phyloP scores from a whole-genome alignment of 2,329 filamentous ascomycete species.

The Neofusicoccum parvum region DNA sequence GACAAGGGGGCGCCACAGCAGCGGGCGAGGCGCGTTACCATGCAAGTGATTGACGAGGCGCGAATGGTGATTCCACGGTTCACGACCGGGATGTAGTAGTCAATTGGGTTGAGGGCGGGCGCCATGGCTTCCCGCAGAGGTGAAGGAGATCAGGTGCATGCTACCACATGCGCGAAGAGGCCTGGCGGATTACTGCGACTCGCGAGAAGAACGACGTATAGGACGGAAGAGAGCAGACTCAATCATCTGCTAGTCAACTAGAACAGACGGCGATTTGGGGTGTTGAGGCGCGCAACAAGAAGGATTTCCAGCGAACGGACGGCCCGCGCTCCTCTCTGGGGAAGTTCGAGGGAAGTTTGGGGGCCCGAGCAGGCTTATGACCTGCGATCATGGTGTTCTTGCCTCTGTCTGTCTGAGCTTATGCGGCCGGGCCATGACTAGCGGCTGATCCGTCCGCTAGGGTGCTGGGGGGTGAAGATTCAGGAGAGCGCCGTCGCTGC shows the following conservation, averaged over 20 bases:
- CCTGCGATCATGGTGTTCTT: neutral
- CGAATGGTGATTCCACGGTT: slow-evolving; percentile 10
- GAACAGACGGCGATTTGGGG: neutral
- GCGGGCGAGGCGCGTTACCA: neutral
- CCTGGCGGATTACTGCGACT: neutral
- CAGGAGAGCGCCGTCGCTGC: slow-evolving; percentile 12
- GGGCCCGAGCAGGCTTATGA: slow-evolving; percentile 10
- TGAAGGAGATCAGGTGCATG: neutral
- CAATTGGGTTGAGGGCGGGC: slow-evolving; percentile 4
- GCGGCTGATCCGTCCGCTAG: neutral
- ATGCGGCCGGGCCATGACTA: slow-evolving; percentile 6
- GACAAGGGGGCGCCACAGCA: neutral
- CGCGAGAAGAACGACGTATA: neutral
- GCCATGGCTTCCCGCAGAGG: slow-evolving; percentile 20
- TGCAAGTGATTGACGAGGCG: slow-evolving; percentile 2
- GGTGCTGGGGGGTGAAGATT: neutral
- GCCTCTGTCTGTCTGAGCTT: neutral
- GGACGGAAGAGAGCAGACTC: neutral
- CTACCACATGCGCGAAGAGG: slow-evolving; percentile 1
- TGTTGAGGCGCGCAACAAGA: neutral
- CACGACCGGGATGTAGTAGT: slow-evolving; percentile 16
- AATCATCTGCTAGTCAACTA: neutral
- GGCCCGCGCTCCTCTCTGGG: too few relatives aligned
- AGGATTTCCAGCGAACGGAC: neutral
- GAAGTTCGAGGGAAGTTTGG: neutral